Conservation (phyloP, 2,329 filamentous ascomycete species). For the Penicillium sp. region DNA sequence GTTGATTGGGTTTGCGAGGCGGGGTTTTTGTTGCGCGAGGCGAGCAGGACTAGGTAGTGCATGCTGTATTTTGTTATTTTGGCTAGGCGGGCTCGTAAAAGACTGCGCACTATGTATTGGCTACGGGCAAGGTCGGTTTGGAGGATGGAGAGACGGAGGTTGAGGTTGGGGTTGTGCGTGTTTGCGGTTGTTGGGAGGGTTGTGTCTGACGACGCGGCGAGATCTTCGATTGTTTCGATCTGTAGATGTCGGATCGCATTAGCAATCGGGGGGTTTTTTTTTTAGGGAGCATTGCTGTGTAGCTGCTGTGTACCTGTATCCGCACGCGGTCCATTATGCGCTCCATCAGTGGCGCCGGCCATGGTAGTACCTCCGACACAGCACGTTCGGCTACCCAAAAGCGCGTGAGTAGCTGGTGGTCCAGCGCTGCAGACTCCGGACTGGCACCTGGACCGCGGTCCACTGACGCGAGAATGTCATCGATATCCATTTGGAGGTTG, state of each 20-base stretch:
- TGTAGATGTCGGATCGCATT: constrained; percentile 16
- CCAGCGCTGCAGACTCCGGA: constrained; percentile 48
- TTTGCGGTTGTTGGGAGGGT: constrained; percentile 52
- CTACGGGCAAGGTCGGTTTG: constrained; percentile 95
- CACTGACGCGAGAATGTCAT: constrained; percentile 74
- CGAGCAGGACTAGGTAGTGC: constrained; percentile 38
- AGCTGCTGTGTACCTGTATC: constrained; percentile 48
- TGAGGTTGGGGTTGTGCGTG: constrained; percentile 83
- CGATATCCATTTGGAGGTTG: constrained; percentile 64
- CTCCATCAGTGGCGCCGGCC: constrained; percentile 72
- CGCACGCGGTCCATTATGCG: constrained; percentile 72
- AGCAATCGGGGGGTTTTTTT: neutral
- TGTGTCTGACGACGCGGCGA: constrained; percentile 47
- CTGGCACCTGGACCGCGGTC: constrained; percentile 55
- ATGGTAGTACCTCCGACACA: constrained; percentile 83
- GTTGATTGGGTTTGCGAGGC: constrained; percentile 16
- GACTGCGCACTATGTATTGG: constrained; percentile 83
- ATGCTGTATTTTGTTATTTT: constrained; percentile 62
- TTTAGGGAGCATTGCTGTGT: neutral
- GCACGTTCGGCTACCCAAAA: constrained; percentile 91
- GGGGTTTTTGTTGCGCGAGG: constrained; percentile 17
- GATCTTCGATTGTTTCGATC: constrained; percentile 67
- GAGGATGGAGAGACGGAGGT: constrained; percentile 89
- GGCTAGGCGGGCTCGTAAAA: constrained; percentile 77
- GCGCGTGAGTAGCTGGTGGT: constrained; percentile 85